phyloP scores from a whole-genome alignment of 179 eudicot genomes.

The Patellifolia procumbens region DNA sequence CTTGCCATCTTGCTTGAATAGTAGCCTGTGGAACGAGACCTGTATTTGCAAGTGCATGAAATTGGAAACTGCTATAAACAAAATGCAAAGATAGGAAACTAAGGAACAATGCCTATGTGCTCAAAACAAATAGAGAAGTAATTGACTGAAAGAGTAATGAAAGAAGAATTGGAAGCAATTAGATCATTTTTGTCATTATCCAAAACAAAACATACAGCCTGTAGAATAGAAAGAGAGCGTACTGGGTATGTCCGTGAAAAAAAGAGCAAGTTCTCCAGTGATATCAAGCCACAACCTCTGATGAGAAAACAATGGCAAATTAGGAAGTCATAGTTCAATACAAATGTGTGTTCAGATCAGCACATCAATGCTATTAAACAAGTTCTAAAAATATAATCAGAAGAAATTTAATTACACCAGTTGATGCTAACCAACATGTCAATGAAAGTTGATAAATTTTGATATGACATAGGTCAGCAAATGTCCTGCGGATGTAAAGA shows the following conservation, averaged over 20 bases:
- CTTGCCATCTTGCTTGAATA: constrained; percentile 69
- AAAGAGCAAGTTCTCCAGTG: constrained; percentile 84
- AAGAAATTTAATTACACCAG: not conserved
- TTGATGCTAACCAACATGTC: not conserved
- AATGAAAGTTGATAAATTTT: not conserved
- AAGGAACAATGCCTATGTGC: not conserved
- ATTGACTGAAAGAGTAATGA: not conserved
- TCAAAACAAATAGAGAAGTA: not conserved
- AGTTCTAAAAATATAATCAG: too few relatives aligned
- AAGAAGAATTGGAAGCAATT: not conserved
- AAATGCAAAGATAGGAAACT: not conserved
- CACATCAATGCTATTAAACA: not conserved
- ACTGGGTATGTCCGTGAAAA: constrained; percentile 78
- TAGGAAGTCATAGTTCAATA: constrained; percentile 14
- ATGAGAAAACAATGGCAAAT: constrained; percentile 17
- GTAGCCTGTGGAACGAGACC: constrained; percentile 72
- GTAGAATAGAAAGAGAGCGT: constrained; percentile 28
- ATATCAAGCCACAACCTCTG: constrained; percentile 86
- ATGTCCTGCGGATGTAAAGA: not conserved
- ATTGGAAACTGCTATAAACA: not conserved
- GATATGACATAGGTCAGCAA: not conserved
- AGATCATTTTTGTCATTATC: not conserved
- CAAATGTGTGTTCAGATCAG: not conserved
- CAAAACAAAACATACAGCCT: not conserved
- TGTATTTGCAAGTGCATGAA: constrained; percentile 36